Conservation (phyloP, 768 basidiomycete species). For the Lyophyllum atratum region DNA sequence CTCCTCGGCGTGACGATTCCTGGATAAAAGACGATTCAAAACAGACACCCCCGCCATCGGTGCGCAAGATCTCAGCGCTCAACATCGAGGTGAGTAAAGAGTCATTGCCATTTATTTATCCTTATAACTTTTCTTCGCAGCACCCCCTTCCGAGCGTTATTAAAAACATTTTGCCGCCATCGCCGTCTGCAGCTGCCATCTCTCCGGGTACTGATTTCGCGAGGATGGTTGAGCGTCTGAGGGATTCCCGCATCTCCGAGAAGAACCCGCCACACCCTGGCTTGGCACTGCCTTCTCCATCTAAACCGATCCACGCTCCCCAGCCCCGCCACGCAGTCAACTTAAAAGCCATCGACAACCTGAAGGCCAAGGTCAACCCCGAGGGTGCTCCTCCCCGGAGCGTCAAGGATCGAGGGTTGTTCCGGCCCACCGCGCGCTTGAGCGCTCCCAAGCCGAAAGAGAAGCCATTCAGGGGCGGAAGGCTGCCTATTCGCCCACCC, state of each 20-base stretch:
- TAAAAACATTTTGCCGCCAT: constrained; percentile 23
- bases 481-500: constrained; percentile 24
- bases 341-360: constrained; percentile 3
- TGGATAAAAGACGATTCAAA: constrained; percentile 6
- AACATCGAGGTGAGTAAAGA: neutral
- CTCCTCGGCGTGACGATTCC: constrained; percentile 17
- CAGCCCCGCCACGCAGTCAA: constrained; percentile 5
- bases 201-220: constrained; percentile 21
- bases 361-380: neutral
- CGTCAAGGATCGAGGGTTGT: neutral
- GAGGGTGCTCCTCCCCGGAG: neutral
- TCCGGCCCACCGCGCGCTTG: constrained; percentile 16
- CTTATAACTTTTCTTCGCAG: constrained; percentile 3
- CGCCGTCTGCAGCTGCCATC: constrained; percentile 18
- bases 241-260: constrained; percentile 16
- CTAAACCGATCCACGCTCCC: constrained; percentile 1
- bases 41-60: constrained; percentile 3
- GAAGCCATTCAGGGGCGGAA: constrained; percentile 23
- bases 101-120: neutral
- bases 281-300: neutral
- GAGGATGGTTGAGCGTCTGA: constrained; percentile 16
- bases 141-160: constrained; percentile 21
- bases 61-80: neutral
- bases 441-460: constrained; percentile 17
- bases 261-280: neutral